Conservation (phyloP, 495 filamentous ascomycete genomes). For the Neurospora sp. region DNA sequence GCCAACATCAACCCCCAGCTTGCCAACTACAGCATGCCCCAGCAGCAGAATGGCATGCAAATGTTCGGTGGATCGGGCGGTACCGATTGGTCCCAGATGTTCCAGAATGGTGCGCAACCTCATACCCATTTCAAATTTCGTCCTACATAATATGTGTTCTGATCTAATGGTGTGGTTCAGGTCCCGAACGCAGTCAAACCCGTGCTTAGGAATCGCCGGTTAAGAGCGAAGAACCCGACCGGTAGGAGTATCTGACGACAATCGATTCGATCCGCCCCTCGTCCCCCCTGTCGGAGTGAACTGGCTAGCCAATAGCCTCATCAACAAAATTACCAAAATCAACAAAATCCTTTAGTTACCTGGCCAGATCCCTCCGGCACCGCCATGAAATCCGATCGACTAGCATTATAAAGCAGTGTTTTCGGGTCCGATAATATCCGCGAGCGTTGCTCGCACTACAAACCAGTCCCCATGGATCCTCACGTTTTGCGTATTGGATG, state of each 20-base stretch:
- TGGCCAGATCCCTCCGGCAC: constrained; percentile 25
- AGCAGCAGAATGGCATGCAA: constrained; percentile 41
- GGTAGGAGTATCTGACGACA: constrained; percentile 31
- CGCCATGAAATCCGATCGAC: constrained; percentile 24
- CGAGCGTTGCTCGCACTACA: constrained; percentile 51
- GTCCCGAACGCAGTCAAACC: constrained; percentile 44
- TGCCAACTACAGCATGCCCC: constrained; percentile 45
- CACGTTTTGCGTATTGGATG: constrained; percentile 51
- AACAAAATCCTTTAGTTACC: constrained; percentile 40
- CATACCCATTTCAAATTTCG: not conserved
- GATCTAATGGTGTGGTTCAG: constrained; percentile 43
- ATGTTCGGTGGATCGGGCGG: constrained; percentile 38
- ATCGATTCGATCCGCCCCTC: constrained; percentile 29
- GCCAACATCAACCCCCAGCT: constrained; percentile 48
- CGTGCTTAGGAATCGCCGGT: constrained; percentile 30
- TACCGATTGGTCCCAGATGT: constrained; percentile 61
- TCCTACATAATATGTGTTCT: constrained; percentile 49
- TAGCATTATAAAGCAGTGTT: constrained; percentile 36
- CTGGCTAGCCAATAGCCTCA: constrained; percentile 33
- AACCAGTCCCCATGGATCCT: constrained; percentile 53
- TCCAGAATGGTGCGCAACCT: constrained; percentile 56
- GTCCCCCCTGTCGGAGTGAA: constrained; percentile 32
- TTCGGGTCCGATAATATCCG: constrained; percentile 50
- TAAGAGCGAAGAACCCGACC: constrained; percentile 21
- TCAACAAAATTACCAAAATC: constrained; percentile 40